Evolutionary conservation across 176 grass and related monocot species (phyloP).

Genomic region (Miscanthus lutarioriparius): DNA sequence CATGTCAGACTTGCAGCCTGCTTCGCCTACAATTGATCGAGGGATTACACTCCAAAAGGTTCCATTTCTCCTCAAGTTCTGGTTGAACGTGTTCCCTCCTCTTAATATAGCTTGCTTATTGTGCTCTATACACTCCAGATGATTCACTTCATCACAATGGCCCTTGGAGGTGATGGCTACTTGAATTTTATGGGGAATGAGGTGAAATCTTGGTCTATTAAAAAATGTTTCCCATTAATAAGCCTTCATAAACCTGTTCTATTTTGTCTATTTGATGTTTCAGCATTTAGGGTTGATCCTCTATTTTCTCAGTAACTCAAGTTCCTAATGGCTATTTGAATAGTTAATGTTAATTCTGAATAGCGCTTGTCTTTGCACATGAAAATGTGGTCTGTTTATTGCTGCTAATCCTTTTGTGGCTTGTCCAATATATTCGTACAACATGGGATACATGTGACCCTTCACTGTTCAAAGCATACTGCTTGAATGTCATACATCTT

Average conservation of each 20-base stretch:
- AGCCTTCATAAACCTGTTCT: not conserved
- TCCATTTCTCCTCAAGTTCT: conserved; percentile 15
- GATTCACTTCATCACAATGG: conserved; percentile 97
- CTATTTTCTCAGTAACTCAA: conserved; percentile 24
- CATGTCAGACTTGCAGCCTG: conserved; percentile 95
- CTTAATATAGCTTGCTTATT: conserved; percentile 21
- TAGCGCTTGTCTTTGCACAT: not conserved
- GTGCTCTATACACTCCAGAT: conserved; percentile 59
- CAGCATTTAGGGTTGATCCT: not conserved
- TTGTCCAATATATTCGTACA: not conserved
- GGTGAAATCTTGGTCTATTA: conserved; percentile 46
- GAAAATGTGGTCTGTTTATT: conserved; percentile 10
- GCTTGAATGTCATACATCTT: not conserved
- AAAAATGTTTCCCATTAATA: not conserved
- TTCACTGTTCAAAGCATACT: not conserved
- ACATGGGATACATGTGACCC: not conserved
- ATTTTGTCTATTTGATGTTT: not conserved
- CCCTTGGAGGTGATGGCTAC: conserved; percentile 94
- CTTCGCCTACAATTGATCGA: conserved; percentile 72
- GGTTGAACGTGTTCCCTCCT: not conserved
- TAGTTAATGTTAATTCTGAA: not conserved
- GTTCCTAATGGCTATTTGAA: not conserved
- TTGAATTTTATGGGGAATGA: conserved; percentile 99
- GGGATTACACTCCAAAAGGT: conserved; percentile 96
- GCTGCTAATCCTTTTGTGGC: not conserved